Conservation (phyloP, 768 basidiomycete species). For the Podaxis sp. region DNA sequence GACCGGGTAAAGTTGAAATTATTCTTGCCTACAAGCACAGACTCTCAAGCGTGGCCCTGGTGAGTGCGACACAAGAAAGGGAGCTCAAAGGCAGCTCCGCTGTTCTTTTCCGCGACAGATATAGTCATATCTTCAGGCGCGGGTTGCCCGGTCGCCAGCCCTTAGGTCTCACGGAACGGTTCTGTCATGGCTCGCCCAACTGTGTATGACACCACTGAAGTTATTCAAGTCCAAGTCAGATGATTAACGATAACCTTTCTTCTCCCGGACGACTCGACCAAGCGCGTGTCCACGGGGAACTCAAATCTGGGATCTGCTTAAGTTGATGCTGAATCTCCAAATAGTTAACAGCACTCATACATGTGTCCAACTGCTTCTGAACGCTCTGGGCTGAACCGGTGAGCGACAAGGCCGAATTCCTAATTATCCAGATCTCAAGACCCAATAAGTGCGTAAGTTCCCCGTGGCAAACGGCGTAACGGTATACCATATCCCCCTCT, state of each 20-base stretch:
- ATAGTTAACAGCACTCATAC: neutral
- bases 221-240: slow-evolving; percentile 3
- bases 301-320: slow-evolving; percentile 9
- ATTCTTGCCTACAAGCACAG: neutral
- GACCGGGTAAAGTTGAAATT: neutral
- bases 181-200: slow-evolving; percentile 5
- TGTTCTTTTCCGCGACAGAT: neutral
- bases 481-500: neutral
- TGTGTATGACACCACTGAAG: slow-evolving; percentile 2
- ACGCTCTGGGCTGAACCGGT: neutral
- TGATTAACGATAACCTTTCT: neutral
- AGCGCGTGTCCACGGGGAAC: slow-evolving; percentile 5
- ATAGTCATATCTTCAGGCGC: neutral
- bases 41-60: neutral
- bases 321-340: slow-evolving; percentile 6
- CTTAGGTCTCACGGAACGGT: neutral
- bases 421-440: neutral
- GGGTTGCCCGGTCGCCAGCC: slow-evolving; percentile 2
- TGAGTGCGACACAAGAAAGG: neutral
- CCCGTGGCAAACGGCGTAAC: slow-evolving; percentile 9
- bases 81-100: neutral
- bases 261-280: slow-evolving; percentile 8
- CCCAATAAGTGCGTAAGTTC: neutral
- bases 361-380: neutral
- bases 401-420: neutral